phyloP scores from a whole-genome alignment of 2,329 filamentous ascomycete genomes.

The Penicillium sp. region DNA sequence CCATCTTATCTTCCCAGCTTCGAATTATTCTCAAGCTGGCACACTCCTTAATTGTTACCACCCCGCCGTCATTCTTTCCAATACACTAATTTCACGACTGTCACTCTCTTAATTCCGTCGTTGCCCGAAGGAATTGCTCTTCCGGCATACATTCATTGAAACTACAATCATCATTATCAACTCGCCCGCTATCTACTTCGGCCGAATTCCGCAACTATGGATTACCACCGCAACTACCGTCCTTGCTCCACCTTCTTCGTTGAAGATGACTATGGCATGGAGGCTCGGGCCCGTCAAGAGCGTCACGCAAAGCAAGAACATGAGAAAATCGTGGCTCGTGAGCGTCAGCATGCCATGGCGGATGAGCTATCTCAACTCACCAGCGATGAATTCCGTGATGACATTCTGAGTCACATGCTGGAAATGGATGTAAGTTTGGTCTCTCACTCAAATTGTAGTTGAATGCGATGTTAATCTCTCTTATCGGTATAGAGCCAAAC shows the following conservation, averaged over 20 bases:
- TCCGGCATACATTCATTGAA: constrained; percentile 48
- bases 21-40: constrained; percentile 45
- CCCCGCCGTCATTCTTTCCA: constrained; percentile 56
- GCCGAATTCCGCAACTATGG: constrained; percentile 49
- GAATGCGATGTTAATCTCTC: not conserved
- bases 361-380: constrained; percentile 84
- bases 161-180: constrained; percentile 21
- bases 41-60: constrained; percentile 55
- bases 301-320: constrained; percentile 66
- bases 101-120: constrained; percentile 53
- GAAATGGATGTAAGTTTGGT: constrained; percentile 73
- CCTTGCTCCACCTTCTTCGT: constrained; percentile 70
- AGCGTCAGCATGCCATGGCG: constrained; percentile 83
- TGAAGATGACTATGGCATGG: constrained; percentile 58
- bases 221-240: constrained; percentile 59
- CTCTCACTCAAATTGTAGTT: not conserved
- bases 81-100: constrained; percentile 46
- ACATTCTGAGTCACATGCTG: constrained; percentile 91
- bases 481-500: constrained; percentile 68
- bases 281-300: constrained; percentile 50
- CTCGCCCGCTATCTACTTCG: constrained; percentile 1
- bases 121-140: constrained; percentile 38
- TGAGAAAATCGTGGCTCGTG: constrained; percentile 73
- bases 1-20: constrained; percentile 30
- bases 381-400: constrained; percentile 88